A percentile compares a stretch with the other conserved stretches of the same genome.
Conservation (phyloP, 441 rosid genomes). For the Adansonia gregorii region DNA sequence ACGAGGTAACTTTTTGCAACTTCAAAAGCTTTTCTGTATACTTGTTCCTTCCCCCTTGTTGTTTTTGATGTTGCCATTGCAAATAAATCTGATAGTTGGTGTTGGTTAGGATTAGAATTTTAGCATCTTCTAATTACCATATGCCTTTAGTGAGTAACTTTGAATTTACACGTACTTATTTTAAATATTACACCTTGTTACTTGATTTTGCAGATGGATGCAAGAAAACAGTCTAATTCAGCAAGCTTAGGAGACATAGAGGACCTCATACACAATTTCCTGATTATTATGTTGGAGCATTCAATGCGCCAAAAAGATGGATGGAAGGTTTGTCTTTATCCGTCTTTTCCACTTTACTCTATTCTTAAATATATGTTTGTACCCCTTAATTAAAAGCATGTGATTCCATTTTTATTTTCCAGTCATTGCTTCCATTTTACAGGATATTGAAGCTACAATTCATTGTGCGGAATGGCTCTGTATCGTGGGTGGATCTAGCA, state of each 20-base stretch:
- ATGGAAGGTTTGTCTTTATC: slow-evolving; percentile 76
- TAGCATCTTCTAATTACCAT: slow-evolving; percentile 19
- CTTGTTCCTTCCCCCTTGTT: slow-evolving; percentile 10
- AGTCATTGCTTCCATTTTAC: slow-evolving; percentile 45
- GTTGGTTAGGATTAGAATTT: slow-evolving; percentile 16
- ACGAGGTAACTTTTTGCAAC: slow-evolving; percentile 64
- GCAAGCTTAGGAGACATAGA: slow-evolving; percentile 77
- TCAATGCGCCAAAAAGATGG: slow-evolving; percentile 99
- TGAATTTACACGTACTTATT: slow-evolving; percentile 10
- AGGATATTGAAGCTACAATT: slow-evolving; percentile 99
- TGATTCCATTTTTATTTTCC: slow-evolving; percentile 33
- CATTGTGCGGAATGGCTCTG: slow-evolving; percentile 99
- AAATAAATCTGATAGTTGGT: neutral
- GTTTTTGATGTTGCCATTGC: slow-evolving; percentile 13
- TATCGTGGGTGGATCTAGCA: slow-evolving; percentile 98
- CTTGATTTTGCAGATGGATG: slow-evolving; percentile 68
- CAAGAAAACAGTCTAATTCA: slow-evolving; percentile 52
- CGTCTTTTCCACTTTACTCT: slow-evolving; percentile 8
- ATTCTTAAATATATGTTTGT: slow-evolving; percentile 25
- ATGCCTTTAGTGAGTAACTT: neutral
- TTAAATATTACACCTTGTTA: slow-evolving; percentile 19
- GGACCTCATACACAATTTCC: slow-evolving; percentile 91
- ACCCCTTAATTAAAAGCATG: slow-evolving; percentile 28
- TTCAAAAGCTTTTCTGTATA: slow-evolving; percentile 21
- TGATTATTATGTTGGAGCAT: slow-evolving; percentile 94